Evolutionary conservation across 2,329 filamentous ascomycete species (phyloP), one percentile per base, ranked within the genome.

Genomic region (Trichoderma harzianum): DNA sequence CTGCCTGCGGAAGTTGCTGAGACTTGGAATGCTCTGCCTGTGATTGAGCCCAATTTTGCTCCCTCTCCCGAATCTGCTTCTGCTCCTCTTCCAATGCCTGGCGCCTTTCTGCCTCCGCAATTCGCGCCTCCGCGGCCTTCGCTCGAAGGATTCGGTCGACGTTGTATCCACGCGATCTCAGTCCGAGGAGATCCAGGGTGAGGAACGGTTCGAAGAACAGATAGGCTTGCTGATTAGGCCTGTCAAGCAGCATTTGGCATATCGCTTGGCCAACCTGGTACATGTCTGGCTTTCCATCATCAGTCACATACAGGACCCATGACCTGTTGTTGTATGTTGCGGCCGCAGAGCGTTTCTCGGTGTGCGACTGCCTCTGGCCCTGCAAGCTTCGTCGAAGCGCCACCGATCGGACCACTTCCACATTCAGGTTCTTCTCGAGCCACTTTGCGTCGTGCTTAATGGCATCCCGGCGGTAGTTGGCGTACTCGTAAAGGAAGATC

Each of bases 241-340:
- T 89, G 67, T 89, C 89, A 62, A 99, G 85, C 47, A 99, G 86
- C 67, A 97, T 84, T 77, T 92, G 90, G 74, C 95, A 94, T 61
- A 99, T 86, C 30, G 93, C 93, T 76, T 95, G 92, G 71, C 94
- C 96, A 75, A 99, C 91, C 82, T 99, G 94, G 79, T 97, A 98
- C 78, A 97, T 89, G 78, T 98, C 94, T 34, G 90, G 92, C 72
- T 89, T 88, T 1, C 85, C 81, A 34, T 86, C 87, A 11, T 90
- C 88, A 4, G 92, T 91, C 47, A 98, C 90, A 78, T 92, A 97
- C n/a, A 98, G 83, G 5, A 90, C 87, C 79, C 88, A 91, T 18
- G 88, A 86, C 21, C 83, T 83, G 18, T 82, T 82, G 28, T 80
- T 85, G 66, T 86, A 84, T 58, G 87, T 83, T 53, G 89, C 90